Evolutionary conservation across 225 moss, liverwort and hornwort species (phyloP).

Genomic region (Thuidium tamariscinum): DNA sequence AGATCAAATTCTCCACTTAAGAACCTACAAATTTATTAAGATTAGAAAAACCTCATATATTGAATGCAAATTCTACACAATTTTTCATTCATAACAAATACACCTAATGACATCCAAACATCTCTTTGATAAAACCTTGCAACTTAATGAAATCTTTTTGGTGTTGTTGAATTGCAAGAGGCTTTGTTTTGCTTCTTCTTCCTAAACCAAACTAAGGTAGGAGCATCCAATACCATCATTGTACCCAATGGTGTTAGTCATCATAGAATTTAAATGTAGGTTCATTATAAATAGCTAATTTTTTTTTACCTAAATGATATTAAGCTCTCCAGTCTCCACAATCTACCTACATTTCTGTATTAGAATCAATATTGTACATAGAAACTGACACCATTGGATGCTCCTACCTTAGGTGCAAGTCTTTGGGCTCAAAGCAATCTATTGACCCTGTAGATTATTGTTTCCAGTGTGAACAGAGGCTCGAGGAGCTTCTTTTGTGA

Average conservation of each 20-base stretch:
- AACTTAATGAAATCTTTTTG: background rate
- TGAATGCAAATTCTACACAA: background rate
- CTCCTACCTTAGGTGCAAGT: too few relatives aligned
- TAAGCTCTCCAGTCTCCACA: too few relatives aligned
- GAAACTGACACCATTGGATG: too few relatives aligned
- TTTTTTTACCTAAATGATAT: too few relatives aligned
- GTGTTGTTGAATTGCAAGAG: background rate
- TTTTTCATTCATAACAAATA: background rate
- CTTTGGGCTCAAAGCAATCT: background rate
- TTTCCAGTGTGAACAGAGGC: background rate
- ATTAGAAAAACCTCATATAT: background rate
- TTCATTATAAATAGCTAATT: too few relatives aligned
- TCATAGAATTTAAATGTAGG: too few relatives aligned
- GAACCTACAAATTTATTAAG: background rate
- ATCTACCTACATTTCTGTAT: too few relatives aligned
- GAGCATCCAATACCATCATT: too few relatives aligned
- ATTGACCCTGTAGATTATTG: background rate
- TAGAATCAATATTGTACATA: too few relatives aligned
- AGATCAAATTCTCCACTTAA: rapidly evolving
- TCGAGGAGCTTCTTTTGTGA: background rate
- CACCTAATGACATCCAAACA: background rate
- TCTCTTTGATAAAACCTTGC: background rate
- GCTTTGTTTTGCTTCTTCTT: background rate
- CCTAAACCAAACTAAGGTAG: too few relatives aligned
- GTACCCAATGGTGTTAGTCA: too few relatives aligned